Base-by-base conservation (phyloP, 2,329 filamentous ascomycete species). In the Sporothrix pseudoabietina region DNA sequence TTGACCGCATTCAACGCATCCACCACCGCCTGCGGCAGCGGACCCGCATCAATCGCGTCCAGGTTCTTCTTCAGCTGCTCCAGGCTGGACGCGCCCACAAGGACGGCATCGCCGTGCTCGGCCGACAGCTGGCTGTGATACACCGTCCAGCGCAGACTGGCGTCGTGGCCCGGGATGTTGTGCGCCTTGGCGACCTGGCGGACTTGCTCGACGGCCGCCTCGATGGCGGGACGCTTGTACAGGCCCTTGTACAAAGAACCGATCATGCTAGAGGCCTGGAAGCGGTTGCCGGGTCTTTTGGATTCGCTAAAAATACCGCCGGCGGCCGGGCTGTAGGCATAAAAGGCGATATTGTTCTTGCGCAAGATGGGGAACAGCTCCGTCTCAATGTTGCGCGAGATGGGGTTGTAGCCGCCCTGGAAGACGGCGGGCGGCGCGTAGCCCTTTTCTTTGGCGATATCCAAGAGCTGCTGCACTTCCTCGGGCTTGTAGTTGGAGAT, bases 381-480 rank as follows among this genome's bases (percentile, higher is more conserved):
- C 26, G 75, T 74, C 74, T 84, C 83, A n/a, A 77, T 76, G 22
- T 77, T 77, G 22, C 83, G 79, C 49, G 78, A 78, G 55, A 84
- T 78, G 41, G 81, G 77, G 75, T 82, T 82, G 79, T 84, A 83
- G 54, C 78, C 76, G 69, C 83, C 82, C 76, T 84, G 81, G 75
- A 83, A 84, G 32, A 83, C 82, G 1, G 77, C 76, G 7, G 83
- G 82, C 52, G 76, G 75, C 61, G 83, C 77, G 71, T 76, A 82
- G 44, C 78, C 78, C 57, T 81, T 78, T 54, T 79, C 77, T 19
- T 79, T 77, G 73, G 80, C 82, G 12, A 83, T 77, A 32, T 73
- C 69, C 49, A 80, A 72, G 12, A 83, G 79, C 74, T 82, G 76
- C 47, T 81, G 77, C 7, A 84, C 81, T 72, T 84, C 80, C 22